Conservation (phyloP, 768 basidiomycete genomes). For the Pleurotus tuoliensis region DNA sequence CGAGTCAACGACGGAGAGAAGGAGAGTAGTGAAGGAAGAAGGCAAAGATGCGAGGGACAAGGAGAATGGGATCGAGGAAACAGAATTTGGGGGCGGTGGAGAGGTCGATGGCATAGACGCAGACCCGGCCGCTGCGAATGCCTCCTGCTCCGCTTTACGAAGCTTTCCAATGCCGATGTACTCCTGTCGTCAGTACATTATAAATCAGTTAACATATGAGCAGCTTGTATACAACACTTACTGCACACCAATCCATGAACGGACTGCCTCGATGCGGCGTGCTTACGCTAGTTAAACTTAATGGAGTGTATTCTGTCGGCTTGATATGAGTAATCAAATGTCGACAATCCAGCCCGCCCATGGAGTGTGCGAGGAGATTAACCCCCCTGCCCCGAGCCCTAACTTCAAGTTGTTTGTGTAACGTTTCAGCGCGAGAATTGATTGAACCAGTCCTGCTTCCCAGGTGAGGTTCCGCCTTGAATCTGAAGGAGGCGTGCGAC, state of each 20-base stretch:
- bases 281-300: slow-evolving; percentile 83
- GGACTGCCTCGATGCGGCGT: slow-evolving; percentile 96
- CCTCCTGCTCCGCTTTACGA: slow-evolving; percentile 31
- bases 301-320: slow-evolving; percentile 77
- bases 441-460: slow-evolving; percentile 83
- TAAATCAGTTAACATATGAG: background rate
- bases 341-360: slow-evolving; percentile 96
- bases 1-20: slow-evolving; percentile 88
- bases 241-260: slow-evolving; percentile 99
- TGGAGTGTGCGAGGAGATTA: slow-evolving; percentile 95
- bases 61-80: slow-evolving; percentile 19
- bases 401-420: slow-evolving; percentile 68
- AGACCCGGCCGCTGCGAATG: slow-evolving; percentile 7
- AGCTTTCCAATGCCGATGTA: slow-evolving; percentile 88
- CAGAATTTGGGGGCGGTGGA: background rate
- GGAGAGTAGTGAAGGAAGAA: slow-evolving; percentile 80
- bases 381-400: slow-evolving; percentile 73
- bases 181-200: slow-evolving; percentile 41
- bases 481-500: background rate
- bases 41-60: slow-evolving; percentile 65
- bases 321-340: slow-evolving; percentile 85
- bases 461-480: background rate
- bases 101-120: slow-evolving; percentile 5
- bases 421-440: slow-evolving; percentile 66
- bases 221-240: slow-evolving; percentile 31